These are phyloP conservation scores for Fusarium penzigii DNA, from an alignment of 2,329 filamentous ascomycete species.

Conservation along the genomic window DNA sequence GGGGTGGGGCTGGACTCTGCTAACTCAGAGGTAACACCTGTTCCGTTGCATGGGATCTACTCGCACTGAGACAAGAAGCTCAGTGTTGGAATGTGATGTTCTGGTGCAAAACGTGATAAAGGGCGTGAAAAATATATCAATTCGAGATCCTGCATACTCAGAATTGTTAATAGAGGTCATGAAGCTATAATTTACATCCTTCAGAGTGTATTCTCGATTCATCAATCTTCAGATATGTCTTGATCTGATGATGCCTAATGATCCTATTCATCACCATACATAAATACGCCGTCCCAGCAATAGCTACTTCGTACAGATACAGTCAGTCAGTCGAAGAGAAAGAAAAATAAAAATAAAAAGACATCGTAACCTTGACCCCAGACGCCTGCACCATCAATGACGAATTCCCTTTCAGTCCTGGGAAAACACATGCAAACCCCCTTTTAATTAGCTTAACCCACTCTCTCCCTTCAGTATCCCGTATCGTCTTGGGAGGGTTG, in stretches of 20 bases:
- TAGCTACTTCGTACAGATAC: neutral
- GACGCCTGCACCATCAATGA: conserved; percentile 19
- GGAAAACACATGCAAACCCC: neutral
- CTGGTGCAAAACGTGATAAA: neutral
- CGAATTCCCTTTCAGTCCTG: conserved; percentile 1
- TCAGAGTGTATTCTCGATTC: neutral
- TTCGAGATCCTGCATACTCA: neutral
- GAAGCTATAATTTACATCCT: neutral
- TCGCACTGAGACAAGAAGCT: neutral
- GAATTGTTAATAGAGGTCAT: neutral
- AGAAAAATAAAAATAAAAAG: neutral
- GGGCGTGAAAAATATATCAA: neutral
- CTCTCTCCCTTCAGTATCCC: neutral
- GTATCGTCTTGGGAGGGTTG: too few relatives aligned
- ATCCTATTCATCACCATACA: neutral
- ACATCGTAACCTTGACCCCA: conserved; percentile 21
- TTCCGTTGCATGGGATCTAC: conserved; percentile 18
- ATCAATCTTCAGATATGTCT: neutral
- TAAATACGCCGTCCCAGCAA: neutral
- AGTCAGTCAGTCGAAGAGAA: neutral
- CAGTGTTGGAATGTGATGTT: conserved; percentile 8
- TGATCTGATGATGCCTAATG: neutral
- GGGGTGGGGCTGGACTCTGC: conserved; percentile 16
- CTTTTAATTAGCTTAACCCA: neutral
- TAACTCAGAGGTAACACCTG: neutral